Conservation (phyloP, 2,329 filamentous ascomycete species). For the Trichophyton verrucosum region DNA sequence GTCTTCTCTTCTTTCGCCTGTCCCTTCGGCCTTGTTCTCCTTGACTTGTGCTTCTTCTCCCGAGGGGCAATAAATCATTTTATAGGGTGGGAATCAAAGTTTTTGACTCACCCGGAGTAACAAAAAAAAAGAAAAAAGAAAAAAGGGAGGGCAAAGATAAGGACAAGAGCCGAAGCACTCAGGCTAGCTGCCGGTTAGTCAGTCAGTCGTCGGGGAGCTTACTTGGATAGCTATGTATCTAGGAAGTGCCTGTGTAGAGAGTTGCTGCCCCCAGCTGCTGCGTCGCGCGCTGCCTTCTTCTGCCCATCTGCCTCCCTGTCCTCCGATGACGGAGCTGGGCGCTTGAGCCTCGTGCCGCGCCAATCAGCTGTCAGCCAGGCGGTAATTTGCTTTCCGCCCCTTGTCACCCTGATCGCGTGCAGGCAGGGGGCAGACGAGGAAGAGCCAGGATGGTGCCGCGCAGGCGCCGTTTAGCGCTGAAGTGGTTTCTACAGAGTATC, state of each 20-base stretch:
- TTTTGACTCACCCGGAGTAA: background rate
- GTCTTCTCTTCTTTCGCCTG: background rate
- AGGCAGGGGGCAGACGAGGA: background rate
- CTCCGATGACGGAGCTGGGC: conserved; percentile 1
- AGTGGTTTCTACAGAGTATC: background rate
- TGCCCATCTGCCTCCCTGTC: background rate
- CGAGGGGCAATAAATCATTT: conserved; percentile 5
- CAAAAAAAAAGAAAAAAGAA: background rate
- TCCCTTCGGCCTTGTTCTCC: background rate
- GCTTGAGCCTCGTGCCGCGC: background rate
- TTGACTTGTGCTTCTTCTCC: background rate
- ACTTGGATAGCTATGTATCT: too few species aligned
- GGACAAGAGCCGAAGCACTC: background rate
- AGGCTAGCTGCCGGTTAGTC: too few species aligned
- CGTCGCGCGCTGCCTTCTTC: background rate
- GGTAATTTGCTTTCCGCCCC: background rate
- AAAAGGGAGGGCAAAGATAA: background rate
- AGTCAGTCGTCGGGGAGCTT: background rate
- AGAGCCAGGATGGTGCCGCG: background rate
- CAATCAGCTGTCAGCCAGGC: background rate
- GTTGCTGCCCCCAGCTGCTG: background rate
- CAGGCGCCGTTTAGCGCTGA: background rate
- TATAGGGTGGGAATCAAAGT: conserved; percentile 11
- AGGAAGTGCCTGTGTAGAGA: too few species aligned
- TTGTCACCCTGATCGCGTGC: background rate